Evolutionary conservation across 768 basidiomycete genomes (phyloP).

Genomic region (Lanmaoa rubissima): DNA sequence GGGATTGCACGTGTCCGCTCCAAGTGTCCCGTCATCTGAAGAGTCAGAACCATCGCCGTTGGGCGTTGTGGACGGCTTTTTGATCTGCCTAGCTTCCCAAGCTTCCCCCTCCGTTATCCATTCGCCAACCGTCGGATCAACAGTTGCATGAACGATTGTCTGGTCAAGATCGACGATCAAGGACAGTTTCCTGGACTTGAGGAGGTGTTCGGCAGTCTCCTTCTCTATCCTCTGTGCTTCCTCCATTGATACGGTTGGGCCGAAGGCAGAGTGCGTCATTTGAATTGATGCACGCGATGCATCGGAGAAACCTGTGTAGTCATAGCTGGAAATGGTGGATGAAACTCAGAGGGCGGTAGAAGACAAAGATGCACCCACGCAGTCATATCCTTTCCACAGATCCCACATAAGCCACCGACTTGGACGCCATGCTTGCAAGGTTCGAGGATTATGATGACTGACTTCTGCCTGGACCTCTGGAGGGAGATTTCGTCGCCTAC

Average conservation of each 20-base stretch:
- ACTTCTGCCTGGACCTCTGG: slow-evolving; percentile 55
- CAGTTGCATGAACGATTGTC: slow-evolving; percentile 97
- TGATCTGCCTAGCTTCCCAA: slow-evolving; percentile 65
- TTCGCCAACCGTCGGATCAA: slow-evolving; percentile 97
- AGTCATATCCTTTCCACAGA: slow-evolving; percentile 96
- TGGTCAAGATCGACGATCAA: slow-evolving; percentile 99
- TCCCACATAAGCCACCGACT: slow-evolving; percentile 84
- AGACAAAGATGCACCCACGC: slow-evolving; percentile 47
- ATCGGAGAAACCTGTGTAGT: slow-evolving; percentile 88
- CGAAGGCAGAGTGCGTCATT: slow-evolving; percentile 91
- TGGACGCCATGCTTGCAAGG: slow-evolving; percentile 98
- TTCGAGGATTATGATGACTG: slow-evolving; percentile 70
- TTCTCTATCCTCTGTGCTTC: slow-evolving; percentile 89
- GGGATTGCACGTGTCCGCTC: slow-evolving; percentile 73
- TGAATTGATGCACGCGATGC: slow-evolving; percentile 84
- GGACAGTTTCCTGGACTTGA: slow-evolving; percentile 75
- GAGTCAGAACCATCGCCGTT: slow-evolving; percentile 31
- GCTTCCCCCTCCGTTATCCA: slow-evolving; percentile 88
- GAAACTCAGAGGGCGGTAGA: slow-evolving; percentile 7
- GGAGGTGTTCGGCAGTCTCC: slow-evolving; percentile 76
- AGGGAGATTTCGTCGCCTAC: slow-evolving; percentile 62
- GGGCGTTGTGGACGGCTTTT: slow-evolving; percentile 37
- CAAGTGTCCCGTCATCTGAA: slow-evolving; percentile 40
- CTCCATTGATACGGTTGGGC: slow-evolving; percentile 87
- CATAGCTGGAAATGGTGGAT: slow-evolving; percentile 45